Base-by-base conservation (phyloP, 179 eudicot species). In the Beta macrorhiza region DNA sequence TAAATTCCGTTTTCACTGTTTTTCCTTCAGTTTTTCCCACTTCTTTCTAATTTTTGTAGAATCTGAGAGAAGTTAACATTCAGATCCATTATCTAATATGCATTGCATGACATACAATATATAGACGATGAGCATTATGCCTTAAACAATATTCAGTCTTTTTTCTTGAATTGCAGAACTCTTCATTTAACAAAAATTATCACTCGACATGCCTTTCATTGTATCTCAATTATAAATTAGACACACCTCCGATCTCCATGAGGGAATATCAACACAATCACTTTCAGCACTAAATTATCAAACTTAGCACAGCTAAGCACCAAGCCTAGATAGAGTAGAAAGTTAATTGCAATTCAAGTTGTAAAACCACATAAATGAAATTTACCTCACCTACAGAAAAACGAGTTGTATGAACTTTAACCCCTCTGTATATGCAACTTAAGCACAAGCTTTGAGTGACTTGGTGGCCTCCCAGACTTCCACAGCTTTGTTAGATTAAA, bases 301-400 rank as follows among this genome's bases (percentile, higher is more conserved):
- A 3, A 25, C 25, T 74, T 15, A 19, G 65, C 51, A 58, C 42
- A 55, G 20, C 32, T 17, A 17, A 75, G 67, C 67, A 58, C 15
- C 29, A 58, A 37, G 42, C 22, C 59, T 29, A 25, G 17, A 72
- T 47, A 72, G 77, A 75, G 7, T 3, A 44, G 19, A 59, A 19
- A 75, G 16, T 6, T 1, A 37, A 59, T 57, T 44, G 53, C 67
- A 75, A 10, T 44, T 67, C 42, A 59, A 32, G 9, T 44, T 10
- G 32, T 37, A 75, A 25, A 59, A 57, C 78, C 45, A n/a, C 16
- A 75, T 42, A 17, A 32, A 75, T 1, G 22, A 65, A 63, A 71
- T 25, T 77, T 77, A 84, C 79, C 86, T 84, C 45, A 7, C 32
- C 69, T 20, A 74, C 51, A n/a, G 56, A 63, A 70, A 22, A 9